phyloP scores from a whole-genome alignment of 345 rosid species.

The Hibiscus trionum region DNA sequence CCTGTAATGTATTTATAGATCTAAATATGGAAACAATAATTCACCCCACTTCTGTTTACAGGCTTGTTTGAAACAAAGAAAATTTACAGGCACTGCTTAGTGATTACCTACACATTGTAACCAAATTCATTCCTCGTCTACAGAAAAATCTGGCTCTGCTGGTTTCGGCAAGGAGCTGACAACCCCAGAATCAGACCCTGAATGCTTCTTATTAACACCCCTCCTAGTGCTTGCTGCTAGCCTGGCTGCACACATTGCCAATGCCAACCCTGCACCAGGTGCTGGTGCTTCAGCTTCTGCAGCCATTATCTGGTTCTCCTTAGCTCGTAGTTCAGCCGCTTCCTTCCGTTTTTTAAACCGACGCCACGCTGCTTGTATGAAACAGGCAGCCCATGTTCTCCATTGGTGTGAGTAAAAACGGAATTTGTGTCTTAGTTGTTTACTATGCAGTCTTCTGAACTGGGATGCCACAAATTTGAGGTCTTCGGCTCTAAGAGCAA shows the following conservation, averaged over 20 bases:
- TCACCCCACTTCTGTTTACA: background rate
- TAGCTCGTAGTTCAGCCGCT: constrained; percentile 40
- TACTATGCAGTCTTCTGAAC: constrained; percentile 70
- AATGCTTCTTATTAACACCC: constrained; percentile 24
- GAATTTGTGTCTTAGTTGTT: constrained; percentile 72
- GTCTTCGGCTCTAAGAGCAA: constrained; percentile 72
- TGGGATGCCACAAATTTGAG: constrained; percentile 77
- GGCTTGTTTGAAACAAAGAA: background rate
- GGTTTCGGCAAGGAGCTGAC: constrained; percentile 59
- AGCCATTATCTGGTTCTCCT: constrained; percentile 23
- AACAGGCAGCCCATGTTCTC: constrained; percentile 88
- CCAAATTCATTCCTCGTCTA: constrained; percentile 33
- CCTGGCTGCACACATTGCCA: constrained; percentile 28
- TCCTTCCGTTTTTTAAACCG: constrained; percentile 54
- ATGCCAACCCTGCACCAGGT: constrained; percentile 17
- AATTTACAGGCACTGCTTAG: background rate
- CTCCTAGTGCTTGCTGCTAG: constrained; percentile 32
- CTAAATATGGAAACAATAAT: background rate
- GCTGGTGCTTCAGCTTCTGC: constrained; percentile 14
- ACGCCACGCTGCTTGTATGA: constrained; percentile 75
- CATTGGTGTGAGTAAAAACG: constrained; percentile 86
- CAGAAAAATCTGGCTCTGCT: constrained; percentile 74
- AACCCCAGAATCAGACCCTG: constrained; percentile 38
- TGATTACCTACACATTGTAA: background rate
- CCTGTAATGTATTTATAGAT: background rate